A percentile compares a stretch with the other conserved stretches of the same genome.
These are phyloP conservation scores for Pezicula radicicola DNA, from an alignment of 2,329 filamentous ascomycete genomes.

Conservation along the genomic window DNA sequence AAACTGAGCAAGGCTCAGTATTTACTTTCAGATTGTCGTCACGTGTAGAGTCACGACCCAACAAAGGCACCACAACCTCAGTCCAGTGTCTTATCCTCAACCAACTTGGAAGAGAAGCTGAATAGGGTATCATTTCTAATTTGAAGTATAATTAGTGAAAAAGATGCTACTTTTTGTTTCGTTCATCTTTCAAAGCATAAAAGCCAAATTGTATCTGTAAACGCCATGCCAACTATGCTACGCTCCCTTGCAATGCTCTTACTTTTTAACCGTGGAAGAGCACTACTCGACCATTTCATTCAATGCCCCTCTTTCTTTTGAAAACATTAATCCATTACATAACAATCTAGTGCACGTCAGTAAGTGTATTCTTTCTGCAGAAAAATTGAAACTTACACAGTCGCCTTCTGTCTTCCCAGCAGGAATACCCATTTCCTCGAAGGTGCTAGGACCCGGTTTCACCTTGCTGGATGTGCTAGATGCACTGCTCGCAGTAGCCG, in stretches of 20 bases:
- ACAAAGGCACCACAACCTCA: background rate
- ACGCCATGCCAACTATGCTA: background rate
- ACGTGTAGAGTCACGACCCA: background rate
- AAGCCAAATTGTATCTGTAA: slow-evolving; percentile 10
- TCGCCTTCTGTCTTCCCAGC: slow-evolving; percentile 80
- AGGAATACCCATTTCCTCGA: slow-evolving; percentile 97
- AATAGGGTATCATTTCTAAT: slow-evolving; percentile 22
- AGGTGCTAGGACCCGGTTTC: slow-evolving; percentile 78
- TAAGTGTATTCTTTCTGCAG: background rate
- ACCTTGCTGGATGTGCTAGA: slow-evolving; percentile 18
- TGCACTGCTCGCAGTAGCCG: slow-evolving; percentile 9
- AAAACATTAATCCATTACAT: slow-evolving; percentile 19
- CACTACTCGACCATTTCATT: slow-evolving; percentile 5
- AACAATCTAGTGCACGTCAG: slow-evolving; percentile 18
- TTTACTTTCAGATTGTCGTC: too few species aligned
- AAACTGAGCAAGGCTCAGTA: too few species aligned
- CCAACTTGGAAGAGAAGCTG: background rate
- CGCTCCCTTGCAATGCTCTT: background rate
- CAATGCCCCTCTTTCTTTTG: background rate
- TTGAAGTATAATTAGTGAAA: slow-evolving; percentile 7
- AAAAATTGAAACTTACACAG: slow-evolving; percentile 57
- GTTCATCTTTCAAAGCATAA: background rate
- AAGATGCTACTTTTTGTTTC: background rate
- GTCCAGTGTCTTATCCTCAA: background rate
- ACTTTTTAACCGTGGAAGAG: background rate